These are phyloP conservation scores for Pleurotus tuber-regium DNA, from an alignment of 768 basidiomycete species.

Conservation along the genomic window DNA sequence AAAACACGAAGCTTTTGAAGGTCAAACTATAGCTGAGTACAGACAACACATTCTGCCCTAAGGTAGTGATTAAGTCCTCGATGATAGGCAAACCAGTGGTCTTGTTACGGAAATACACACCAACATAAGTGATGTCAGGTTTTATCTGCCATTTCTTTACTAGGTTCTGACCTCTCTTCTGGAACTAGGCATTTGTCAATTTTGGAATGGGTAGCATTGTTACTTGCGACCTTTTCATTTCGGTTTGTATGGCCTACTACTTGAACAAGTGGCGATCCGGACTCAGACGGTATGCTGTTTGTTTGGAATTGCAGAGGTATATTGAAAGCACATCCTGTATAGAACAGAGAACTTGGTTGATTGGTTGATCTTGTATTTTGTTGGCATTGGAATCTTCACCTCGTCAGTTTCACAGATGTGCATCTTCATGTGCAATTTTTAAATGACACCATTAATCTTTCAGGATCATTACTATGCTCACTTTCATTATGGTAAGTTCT, in stretches of 20 bases:
- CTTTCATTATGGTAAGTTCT: not conserved
- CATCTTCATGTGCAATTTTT: not conserved
- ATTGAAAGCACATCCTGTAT: no score
- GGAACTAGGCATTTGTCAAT: not conserved
- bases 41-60: no score
- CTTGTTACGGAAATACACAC: not conserved
- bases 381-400: slow-evolving; percentile 1
- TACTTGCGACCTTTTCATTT: slow-evolving; percentile 2
- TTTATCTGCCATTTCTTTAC: no score
- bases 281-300: not conserved
- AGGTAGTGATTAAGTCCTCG: not conserved
- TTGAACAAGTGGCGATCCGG: not conserved
- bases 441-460: not conserved
- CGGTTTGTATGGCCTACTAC: slow-evolving; percentile 3
- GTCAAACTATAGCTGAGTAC: no score
- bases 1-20: no score
- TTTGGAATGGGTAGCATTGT: not conserved
- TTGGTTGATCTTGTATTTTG: not conserved
- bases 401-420: not conserved
- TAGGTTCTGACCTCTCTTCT: no score
- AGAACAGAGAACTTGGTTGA: slow-evolving; percentile 8
- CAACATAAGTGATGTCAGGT: no score
- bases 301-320: not conserved
- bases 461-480: not conserved
- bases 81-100: not conserved